Base-by-base conservation (phyloP, 2,329 filamentous ascomycete genomes). In the Diaporthe citriasiana region DNA sequence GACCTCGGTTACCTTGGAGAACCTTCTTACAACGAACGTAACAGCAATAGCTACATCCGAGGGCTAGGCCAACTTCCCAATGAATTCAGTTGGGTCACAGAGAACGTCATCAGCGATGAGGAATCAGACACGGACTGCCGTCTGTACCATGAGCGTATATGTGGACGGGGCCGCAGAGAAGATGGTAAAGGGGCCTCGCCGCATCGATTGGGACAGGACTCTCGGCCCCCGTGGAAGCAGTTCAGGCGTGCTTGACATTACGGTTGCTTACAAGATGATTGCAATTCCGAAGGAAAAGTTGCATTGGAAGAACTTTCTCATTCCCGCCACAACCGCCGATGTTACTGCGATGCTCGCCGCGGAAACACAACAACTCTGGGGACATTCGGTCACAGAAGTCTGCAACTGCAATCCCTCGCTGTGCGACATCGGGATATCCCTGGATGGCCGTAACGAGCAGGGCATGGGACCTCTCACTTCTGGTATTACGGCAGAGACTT, bases 211-310 rank as follows among this genome's bases (percentile, higher is more conserved):
- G 8, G 12, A 40, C 9, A 27, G 1, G 22, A 30, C 55, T 3
- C n/a, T 71, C 9, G 70, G 56, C 4, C 10, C n/a, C 5, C 4
- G 15, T n/a, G 42, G 42, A 13, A 71, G 70, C 15, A 33, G n/a
- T 25, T 51, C n/a, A 13, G 15, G 25, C 19, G 1, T 33, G 2
- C 55, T 47, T 19, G 60, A 73, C 22, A 45, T 73, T 0, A 47
- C 68, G 1, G n/a, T 59, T 19, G 63, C 71, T 17, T 73, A 73
- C 25, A 73, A n/a, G 10, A 25, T 70, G n/a, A 42, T 73, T 2
- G 4, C 10, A 19, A 25, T 60, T 0, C 71, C 71, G 7, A 35
- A 40, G 0, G 19, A 12, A 19, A 7, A 53, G 27, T 17, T 25
- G 3, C 33, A 70, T 22, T 73, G 71, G 71, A 33, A 17, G 30